Evolutionary conservation across 2,329 filamentous ascomycete species (phyloP), one percentile per base, ranked within the genome.

Genomic region (Escovopsis sp.): DNA sequence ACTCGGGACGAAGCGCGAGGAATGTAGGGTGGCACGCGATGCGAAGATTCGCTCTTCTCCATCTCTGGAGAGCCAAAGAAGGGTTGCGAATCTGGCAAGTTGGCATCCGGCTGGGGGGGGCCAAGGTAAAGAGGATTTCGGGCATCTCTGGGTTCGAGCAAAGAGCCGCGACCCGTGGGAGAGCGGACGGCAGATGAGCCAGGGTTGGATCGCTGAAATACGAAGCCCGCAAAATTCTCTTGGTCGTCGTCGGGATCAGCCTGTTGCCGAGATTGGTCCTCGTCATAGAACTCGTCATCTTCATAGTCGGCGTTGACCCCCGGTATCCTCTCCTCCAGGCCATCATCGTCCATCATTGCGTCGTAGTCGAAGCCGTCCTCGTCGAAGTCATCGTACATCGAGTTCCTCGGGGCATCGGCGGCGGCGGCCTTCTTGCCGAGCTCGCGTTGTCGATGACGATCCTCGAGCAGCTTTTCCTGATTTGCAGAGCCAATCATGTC

Each of bases 401-500:
- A 73, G 51, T 76, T 71, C 34, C 65, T 61, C 39, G 60, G 39
- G 25, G 62, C 53, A 43, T 66, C 53, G 15, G 44, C 41, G 13
- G 59, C 56, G 3, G 56, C 57, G 5, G 63, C 64, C 45, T 74
- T 67, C 51, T 72, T 79, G 44, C 80, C 77, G 27, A 78, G 64
- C 46, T 79, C 74, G 41, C 76, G 74, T 48, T 81, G 72, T 13
- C 79, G 68, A 56, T 86, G 81, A 38, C 77, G 72, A 50, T 85
- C 84, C 56, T 86, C 84, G 34, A 87, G 63, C 32, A 81, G 57
- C 57, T 78, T 81, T 57, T 81, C 76, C 51, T 79, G 70, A 45
- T 74, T 71, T 12, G 81, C 81, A 6, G 75, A 75, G 5, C 79
- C 80, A 13, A 79, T 73, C 68, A 87, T 84, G 52, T 88, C 83